Evolutionary conservation across 129 eudicot species (phyloP), one percentile per base, ranked within the genome.

Genomic region (Flaveria trinervia): DNA sequence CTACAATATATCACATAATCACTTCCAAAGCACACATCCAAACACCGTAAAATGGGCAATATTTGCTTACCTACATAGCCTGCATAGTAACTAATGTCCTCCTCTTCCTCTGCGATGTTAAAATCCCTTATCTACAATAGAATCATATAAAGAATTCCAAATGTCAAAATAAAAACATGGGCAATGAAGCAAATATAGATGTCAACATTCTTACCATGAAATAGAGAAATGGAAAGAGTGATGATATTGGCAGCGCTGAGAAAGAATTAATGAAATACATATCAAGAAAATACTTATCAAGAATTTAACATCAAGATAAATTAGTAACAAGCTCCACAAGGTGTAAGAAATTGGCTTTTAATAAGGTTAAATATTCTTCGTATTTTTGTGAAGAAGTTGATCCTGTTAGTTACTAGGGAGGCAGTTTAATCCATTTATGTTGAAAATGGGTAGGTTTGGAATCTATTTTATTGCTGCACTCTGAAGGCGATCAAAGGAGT

Each of bases 81-180:
- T 65, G 97, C 99, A 84, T 91, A 95, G 80, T 81, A 91, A 76
- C 97, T 86, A 51, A 95, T 92, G 70, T 95, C 96, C 82, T 88
- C 92, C 77, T 92, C 96, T 70, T 74, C 77, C 48, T 89, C 71
- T 4, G 99, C 91, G 65, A 95, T 81, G 54, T 92, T 84, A 41
- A 95, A 92, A 82, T 95, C 99, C 79, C 88, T 91, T 60, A 95
- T 30, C 99, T 94, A 83, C 68, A 74, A 75, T 33, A 45, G 10
- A 18, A 80, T 70, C 57, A 76, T 16, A 70, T 78, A 15, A 62
- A 46, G 11, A 78, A 22, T 28, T 26, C 13, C 26, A 48, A 48
- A 62, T 30, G 9, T 10, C 17, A 11, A 26, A 41, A 15, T 18
- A 48, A 39, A 5, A 7, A 45, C 56, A 74, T 9, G 28, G 50